Evolutionary conservation across 305 asterid genomes (phyloP).

Genomic region (Fraxinus sp.): DNA sequence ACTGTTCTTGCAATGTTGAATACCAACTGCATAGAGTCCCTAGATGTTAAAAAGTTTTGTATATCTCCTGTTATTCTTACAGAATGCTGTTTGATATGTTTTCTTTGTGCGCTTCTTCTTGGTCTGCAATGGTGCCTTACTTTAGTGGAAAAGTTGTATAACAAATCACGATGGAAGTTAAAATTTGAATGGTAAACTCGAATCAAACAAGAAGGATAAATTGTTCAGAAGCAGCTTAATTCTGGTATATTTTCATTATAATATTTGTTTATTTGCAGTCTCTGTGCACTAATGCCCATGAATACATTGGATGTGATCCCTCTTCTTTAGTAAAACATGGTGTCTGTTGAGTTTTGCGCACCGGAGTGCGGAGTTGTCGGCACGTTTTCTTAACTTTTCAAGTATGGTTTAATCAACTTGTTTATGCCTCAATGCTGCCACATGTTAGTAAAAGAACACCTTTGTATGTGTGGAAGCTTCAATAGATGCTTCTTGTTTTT

Average conservation of each 20-base stretch:
- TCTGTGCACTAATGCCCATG: not conserved
- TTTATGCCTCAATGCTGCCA: not conserved
- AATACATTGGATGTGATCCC: not conserved
- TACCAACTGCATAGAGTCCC: not conserved
- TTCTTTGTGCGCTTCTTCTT: not conserved
- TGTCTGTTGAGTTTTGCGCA: not conserved
- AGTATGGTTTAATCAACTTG: not conserved
- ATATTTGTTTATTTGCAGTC: not conserved
- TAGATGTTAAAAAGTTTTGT: not conserved
- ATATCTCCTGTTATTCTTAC: not conserved
- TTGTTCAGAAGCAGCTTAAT: not conserved
- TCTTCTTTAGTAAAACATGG: not conserved
- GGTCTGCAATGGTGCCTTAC: not conserved
- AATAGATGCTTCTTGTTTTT: not conserved
- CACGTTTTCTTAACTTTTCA: not conserved
- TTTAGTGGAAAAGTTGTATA: not conserved
- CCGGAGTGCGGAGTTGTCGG: not conserved
- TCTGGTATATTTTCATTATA: not conserved
- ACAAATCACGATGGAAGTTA: not conserved
- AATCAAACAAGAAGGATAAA: not conserved
- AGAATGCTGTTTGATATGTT: not conserved
- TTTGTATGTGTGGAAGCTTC: not conserved
- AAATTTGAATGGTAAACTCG: not conserved
- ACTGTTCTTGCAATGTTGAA: not conserved
- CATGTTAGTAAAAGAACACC: not conserved